These are phyloP conservation scores for Penicillium angulare DNA, from an alignment of 495 filamentous ascomycete genomes.

Conservation along the genomic window DNA sequence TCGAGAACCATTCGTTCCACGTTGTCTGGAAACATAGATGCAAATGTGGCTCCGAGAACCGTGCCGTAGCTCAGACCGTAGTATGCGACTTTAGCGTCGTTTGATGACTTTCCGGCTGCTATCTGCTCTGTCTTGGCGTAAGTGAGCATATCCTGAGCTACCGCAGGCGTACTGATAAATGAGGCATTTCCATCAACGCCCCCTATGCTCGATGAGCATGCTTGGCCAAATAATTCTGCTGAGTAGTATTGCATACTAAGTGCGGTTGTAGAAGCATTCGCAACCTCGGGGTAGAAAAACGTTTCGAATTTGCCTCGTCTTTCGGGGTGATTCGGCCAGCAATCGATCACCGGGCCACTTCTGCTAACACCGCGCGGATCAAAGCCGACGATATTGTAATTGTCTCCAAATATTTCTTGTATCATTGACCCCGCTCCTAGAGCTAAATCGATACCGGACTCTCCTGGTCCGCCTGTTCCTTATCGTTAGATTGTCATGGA, in stretches of 20 bases:
- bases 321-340: background rate
- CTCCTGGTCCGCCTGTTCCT: background rate
- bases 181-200: no score
- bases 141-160: no score
- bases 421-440: no score
- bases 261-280: no score
- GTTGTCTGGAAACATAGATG: background rate
- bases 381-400: background rate
- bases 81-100: background rate
- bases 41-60: background rate
- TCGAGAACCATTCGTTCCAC: background rate
- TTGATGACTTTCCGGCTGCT: background rate
- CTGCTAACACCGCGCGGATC: background rate
- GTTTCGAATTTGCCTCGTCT: no score
- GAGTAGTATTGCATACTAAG: no score
- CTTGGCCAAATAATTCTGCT: no score
- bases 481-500: background rate
- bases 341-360: background rate
- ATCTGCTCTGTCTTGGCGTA: background rate
- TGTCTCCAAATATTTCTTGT: no score
- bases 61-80: background rate
- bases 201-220: no score
- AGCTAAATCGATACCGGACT: background rate
- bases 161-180: no score
- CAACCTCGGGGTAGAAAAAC: background rate